A percentile compares a stretch with the other conserved stretches of the same genome.
phyloP scores from a whole-genome alignment of 768 basidiomycete genomes.

The Pholiota microspora region DNA sequence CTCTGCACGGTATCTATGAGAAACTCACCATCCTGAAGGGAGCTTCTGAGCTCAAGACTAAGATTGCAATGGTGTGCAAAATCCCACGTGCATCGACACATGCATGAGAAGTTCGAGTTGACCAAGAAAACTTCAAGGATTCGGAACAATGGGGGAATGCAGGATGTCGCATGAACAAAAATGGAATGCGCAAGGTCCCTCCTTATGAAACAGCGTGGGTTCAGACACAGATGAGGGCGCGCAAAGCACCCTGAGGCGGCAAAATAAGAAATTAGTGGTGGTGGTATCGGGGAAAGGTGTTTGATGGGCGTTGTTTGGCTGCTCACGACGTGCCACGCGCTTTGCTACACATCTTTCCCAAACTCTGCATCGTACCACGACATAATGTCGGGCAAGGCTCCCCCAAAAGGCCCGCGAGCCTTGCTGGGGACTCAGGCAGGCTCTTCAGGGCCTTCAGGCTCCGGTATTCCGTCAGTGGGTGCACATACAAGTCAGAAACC shows the following conservation, averaged over 20 bases:
- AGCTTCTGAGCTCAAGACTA: too few relatives aligned
- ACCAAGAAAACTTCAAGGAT: neutral
- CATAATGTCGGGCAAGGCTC: constrained; percentile 76
- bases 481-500: neutral
- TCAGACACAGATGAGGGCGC: neutral
- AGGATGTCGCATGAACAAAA: neutral
- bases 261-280: too few relatives aligned
- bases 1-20: too few relatives aligned
- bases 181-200: neutral
- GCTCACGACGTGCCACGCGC: constrained; percentile 25
- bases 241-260: neutral
- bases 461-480: constrained; percentile 27
- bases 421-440: constrained; percentile 40
- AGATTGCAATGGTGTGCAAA: neutral
- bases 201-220: neutral
- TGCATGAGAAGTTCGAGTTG: neutral
- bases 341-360: constrained; percentile 14
- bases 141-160: neutral
- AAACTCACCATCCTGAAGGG: neutral
- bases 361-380: constrained; percentile 8
- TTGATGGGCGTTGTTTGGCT: constrained; percentile 22
- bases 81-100: neutral
- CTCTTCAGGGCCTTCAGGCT: constrained; percentile 9
- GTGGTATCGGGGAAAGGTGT: constrained; percentile 21
- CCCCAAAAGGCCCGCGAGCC: constrained; percentile 73